A percentile compares a stretch with the other conserved stretches of the same genome.
Evolutionary conservation across 768 basidiomycete genomes (phyloP).

Genomic region (Lactarius hengduanensis): DNA sequence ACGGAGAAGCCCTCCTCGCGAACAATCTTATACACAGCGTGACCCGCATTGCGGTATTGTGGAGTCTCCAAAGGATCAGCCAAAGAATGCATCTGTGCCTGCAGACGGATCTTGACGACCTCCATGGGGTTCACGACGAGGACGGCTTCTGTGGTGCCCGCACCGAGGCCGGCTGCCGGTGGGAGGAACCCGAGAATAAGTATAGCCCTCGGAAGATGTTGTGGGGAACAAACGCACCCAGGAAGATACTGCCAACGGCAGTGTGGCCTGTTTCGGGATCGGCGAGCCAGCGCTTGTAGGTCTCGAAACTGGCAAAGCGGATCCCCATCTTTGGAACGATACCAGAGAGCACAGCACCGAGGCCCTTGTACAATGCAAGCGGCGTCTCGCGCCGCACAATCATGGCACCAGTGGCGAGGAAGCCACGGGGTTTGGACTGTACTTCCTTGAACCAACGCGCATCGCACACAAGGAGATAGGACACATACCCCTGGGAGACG

Average conservation of each 20-base stretch:
- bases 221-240: constrained; percentile 53
- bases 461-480: not conserved
- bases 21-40: constrained; percentile 93
- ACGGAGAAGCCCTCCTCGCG: constrained; percentile 85
- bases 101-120: constrained; percentile 96
- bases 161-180: constrained; percentile 80
- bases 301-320: constrained; percentile 96
- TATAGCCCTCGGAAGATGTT: not conserved
- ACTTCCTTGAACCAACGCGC: not conserved
- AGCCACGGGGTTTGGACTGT: constrained; percentile 89
- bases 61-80: constrained; percentile 94
- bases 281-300: constrained; percentile 83
- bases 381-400: constrained; percentile 92
- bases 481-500: constrained; percentile 74
- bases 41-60: constrained; percentile 93
- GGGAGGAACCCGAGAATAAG: constrained; percentile 4
- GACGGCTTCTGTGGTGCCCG: constrained; percentile 94
- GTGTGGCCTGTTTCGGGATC: constrained; percentile 79
- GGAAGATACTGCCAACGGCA: constrained; percentile 74
- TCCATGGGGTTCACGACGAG: constrained; percentile 98
- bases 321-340: constrained; percentile 99
- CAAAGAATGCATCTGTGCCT: constrained; percentile 96
- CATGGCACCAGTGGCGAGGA: constrained; percentile 84
- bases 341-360: constrained; percentile 93
- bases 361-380: constrained; percentile 94